These are phyloP conservation scores for Penicillium olsonii DNA, from an alignment of 2,329 filamentous ascomycete genomes.

Conservation along the genomic window DNA sequence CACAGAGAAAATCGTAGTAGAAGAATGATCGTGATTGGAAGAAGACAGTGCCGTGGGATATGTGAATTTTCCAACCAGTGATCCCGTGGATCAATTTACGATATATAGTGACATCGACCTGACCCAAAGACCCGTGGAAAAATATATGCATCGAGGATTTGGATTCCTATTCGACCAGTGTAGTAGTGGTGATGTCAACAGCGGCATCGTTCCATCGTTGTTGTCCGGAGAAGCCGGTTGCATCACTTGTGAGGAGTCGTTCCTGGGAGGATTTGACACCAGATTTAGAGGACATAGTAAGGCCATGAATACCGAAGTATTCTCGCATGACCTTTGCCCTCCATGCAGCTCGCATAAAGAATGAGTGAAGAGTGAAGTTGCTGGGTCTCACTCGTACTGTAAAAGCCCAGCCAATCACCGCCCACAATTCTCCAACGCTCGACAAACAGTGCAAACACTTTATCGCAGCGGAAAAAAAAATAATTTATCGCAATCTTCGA, in stretches of 20 bases:
- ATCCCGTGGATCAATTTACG: background rate
- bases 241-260: background rate
- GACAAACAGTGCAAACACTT: conserved; percentile 26
- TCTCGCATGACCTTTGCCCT: no score
- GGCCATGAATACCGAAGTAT: no score
- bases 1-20: no score
- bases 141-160: background rate
- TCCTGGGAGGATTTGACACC: background rate
- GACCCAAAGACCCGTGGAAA: background rate
- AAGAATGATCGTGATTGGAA: background rate
- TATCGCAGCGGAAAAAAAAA: conserved; percentile 27
- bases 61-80: background rate
- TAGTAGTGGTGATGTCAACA: conserved; percentile 24
- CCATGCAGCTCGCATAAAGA: no score
- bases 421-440: background rate
- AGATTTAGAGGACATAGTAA: no score
- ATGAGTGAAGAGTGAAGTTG: no score
- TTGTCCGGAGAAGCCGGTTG: conserved; percentile 7
- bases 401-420: conserved; percentile 1
- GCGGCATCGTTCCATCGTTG: background rate
- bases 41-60: background rate
- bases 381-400: no score
- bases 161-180: conserved; percentile 4
- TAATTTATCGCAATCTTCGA: conserved; percentile 26
- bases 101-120: background rate